Conservation (phyloP, 495 filamentous ascomycete species). For the Penicillium goetzii region DNA sequence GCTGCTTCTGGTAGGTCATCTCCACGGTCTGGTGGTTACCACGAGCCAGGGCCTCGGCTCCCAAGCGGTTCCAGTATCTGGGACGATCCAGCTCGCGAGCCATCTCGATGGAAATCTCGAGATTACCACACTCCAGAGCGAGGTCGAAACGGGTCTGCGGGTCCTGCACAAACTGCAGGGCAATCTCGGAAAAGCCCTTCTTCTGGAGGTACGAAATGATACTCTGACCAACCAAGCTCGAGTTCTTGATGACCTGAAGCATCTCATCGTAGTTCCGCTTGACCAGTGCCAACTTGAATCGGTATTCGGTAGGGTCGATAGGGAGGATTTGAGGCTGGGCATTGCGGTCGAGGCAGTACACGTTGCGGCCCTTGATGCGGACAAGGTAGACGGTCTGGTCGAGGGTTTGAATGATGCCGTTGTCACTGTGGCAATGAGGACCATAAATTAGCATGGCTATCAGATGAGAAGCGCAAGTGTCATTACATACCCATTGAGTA, state of each 20-base stretch:
- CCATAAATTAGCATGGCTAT: not conserved
- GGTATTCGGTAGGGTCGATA: constrained; percentile 97
- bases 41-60: constrained; percentile 87
- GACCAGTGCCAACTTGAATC: constrained; percentile 96
- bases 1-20: constrained; percentile 97
- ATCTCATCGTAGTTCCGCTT: constrained; percentile 99
- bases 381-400: constrained; percentile 99
- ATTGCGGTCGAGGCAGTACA: constrained; percentile 92
- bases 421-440: constrained; percentile 60
- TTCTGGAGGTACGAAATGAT: constrained; percentile 99
- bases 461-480: not conserved
- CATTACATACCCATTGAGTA: constrained; percentile 74
- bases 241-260: constrained; percentile 97
- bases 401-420: constrained; percentile 95
- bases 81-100: constrained; percentile 92
- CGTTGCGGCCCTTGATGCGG: constrained; percentile 86
- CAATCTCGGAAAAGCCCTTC: constrained; percentile 99
- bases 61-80: constrained; percentile 86
- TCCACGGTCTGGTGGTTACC: constrained; percentile 97
- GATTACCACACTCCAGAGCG: constrained; percentile 96
- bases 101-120: constrained; percentile 98
- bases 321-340: constrained; percentile 88
- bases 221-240: constrained; percentile 95
- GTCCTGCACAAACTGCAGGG: constrained; percentile 97
- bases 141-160: constrained; percentile 97